A percentile compares a stretch with the other conserved stretches of the same genome.
Evolutionary conservation across 805 yeast species (phyloP).

Genomic region (Yarrowia alimentaria): DNA sequence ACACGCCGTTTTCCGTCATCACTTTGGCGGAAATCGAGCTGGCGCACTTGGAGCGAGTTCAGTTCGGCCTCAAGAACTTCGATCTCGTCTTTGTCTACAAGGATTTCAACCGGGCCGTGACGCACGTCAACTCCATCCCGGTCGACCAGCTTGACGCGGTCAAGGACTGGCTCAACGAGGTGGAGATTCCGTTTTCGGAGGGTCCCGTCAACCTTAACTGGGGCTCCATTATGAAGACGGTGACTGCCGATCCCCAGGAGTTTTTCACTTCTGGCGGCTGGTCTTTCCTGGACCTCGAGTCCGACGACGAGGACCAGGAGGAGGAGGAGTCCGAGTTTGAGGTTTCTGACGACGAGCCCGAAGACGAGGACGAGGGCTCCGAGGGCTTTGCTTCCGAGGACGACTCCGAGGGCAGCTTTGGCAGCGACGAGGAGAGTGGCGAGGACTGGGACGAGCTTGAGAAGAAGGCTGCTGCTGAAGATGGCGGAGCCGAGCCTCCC

Average conservation of each 20-base stretch:
- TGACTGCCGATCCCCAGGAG: conserved; percentile 87
- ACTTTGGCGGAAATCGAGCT: conserved; percentile 89
- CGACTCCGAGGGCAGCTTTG: conserved; percentile 41
- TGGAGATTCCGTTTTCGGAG: conserved; percentile 91
- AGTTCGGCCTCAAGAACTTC: conserved; percentile 93
- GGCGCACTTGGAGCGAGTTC: conserved; percentile 95
- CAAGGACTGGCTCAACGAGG: conserved; percentile 96
- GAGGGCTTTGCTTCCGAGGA: conserved; percentile 43
- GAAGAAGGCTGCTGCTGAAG: conserved; percentile 49
- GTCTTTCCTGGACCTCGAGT: conserved; percentile 87
- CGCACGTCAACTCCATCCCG: conserved; percentile 92
- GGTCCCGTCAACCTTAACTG: conserved; percentile 96
- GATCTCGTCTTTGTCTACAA: conserved; percentile 96
- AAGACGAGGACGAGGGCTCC: conserved; percentile 49
- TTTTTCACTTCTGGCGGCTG: conserved; percentile 96
- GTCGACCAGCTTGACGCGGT: conserved; percentile 88
- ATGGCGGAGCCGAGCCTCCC: conserved; percentile 37
- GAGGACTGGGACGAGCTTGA: conserved; percentile 62
- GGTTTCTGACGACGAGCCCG: conserved; percentile 59
- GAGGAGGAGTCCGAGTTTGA: conserved; percentile 62
- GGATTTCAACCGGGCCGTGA: conserved; percentile 82
- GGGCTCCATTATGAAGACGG: conserved; percentile 92
- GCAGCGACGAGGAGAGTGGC: conserved; percentile 39
- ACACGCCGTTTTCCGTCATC: conserved; percentile 91
- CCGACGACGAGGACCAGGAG: conserved; percentile 78